Percentiles rank a stretch among this genome's conserved stretches.
phyloP scores from a whole-genome alignment of 345 rosid genomes.

The Citrus trifoliata region DNA sequence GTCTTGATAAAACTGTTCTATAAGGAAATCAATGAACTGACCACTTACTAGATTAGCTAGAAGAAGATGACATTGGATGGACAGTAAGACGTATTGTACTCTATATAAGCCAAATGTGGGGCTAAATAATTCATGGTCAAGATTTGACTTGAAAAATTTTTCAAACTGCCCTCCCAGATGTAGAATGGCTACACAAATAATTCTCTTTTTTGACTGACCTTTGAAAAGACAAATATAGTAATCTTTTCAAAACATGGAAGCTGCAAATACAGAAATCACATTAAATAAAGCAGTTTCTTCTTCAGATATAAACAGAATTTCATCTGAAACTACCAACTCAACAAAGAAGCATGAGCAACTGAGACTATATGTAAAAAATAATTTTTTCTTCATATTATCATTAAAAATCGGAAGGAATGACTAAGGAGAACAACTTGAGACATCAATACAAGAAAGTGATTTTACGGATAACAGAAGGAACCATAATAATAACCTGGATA shows the following conservation, averaged over 20 bases:
- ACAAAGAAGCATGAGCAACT: background rate
- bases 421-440: background rate
- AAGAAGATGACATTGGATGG: background rate
- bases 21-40: background rate
- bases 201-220: background rate
- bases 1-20: background rate
- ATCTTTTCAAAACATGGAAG: background rate
- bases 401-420: background rate
- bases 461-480: conserved; percentile 1
- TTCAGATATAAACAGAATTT: background rate
- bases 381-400: background rate
- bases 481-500: conserved; percentile 74
- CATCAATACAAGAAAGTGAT: background rate
- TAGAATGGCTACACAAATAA: background rate
- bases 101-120: background rate
- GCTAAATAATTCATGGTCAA: background rate
- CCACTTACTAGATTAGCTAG: background rate
- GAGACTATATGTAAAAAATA: background rate
- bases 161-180: background rate
- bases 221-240: background rate
- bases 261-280: background rate
- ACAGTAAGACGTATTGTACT: background rate
- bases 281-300: background rate
- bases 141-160: background rate
- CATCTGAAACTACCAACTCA: background rate